Percentiles rank a stretch among this genome's conserved stretches.
Evolutionary conservation across 768 basidiomycete genomes (phyloP).

Genomic region (Auricularia sp.): DNA sequence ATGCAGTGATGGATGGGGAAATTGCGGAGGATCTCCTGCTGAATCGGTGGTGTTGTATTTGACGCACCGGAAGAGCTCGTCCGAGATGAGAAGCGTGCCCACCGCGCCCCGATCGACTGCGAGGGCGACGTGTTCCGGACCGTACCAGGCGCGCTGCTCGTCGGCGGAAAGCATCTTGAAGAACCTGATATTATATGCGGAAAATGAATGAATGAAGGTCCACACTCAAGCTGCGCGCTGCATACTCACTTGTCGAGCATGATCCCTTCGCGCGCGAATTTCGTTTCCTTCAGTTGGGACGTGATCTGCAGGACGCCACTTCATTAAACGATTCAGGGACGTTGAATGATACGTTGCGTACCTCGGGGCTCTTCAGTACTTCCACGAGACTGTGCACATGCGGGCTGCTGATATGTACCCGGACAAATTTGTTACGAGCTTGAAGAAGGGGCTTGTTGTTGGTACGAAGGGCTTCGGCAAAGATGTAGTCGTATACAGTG

Average conservation of each 20-base stretch:
- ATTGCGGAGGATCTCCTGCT: neutral
- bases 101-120: conserved; percentile 91
- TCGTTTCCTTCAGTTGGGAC: conserved; percentile 80
- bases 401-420: conserved; percentile 83
- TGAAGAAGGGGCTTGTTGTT: conserved; percentile 76
- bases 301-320: conserved; percentile 39
- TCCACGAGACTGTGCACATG: conserved; percentile 96
- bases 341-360: conserved; percentile 22
- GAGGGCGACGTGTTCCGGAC: conserved; percentile 84
- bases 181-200: conserved; percentile 46
- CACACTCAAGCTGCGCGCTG: neutral
- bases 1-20: neutral
- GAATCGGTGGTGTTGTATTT: neutral
- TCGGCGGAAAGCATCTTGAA: conserved; percentile 95
- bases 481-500: conserved; percentile 71
- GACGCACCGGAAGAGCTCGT: conserved; percentile 79
- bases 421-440: conserved; percentile 76
- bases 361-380: conserved; percentile 90
- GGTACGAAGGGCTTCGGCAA: conserved; percentile 68
- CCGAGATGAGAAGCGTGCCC: conserved; percentile 89
- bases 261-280: conserved; percentile 89
- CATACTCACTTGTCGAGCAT: conserved; percentile 69
- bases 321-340: neutral
- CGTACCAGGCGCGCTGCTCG: conserved; percentile 98
- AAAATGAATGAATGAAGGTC: neutral